phyloP scores from a whole-genome alignment of 495 filamentous ascomycete species.

The Xeromyces bisporus region DNA sequence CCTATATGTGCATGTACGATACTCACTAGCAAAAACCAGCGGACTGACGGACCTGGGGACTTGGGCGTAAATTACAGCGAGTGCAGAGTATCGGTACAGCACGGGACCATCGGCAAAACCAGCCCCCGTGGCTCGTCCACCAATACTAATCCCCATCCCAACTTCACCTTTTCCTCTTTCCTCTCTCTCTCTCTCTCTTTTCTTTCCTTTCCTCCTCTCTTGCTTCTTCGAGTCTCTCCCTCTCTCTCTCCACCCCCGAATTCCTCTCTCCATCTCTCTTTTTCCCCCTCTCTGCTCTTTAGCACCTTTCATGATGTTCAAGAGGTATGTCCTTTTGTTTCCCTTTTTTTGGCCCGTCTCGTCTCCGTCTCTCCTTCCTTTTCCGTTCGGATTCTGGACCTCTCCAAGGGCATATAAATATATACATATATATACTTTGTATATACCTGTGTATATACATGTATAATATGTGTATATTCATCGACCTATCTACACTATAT shows the following conservation, averaged over 20 bases:
- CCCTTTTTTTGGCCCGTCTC: too few species aligned
- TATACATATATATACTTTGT: too few species aligned
- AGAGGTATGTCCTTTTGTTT: conserved; percentile 46
- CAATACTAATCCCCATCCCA: conserved; percentile 18
- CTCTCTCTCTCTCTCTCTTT: conserved; percentile 23
- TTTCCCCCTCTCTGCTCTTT: conserved; percentile 31
- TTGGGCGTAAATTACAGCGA: neutral
- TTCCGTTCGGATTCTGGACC: conserved; percentile 12
- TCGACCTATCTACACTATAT: too few species aligned
- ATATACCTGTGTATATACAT: too few species aligned
- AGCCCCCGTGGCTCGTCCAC: conserved; percentile 30
- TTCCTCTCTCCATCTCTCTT: conserved; percentile 17
- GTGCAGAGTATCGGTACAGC: conserved; percentile 23
- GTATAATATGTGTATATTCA: too few species aligned
- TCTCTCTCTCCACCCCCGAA: conserved; percentile 12
- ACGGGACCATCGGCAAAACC: conserved; percentile 36
- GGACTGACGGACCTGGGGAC: neutral
- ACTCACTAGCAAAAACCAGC: too few species aligned
- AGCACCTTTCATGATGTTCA: conserved; percentile 62
- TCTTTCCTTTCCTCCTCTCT: too few species aligned
- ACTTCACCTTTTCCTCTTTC: conserved; percentile 26
- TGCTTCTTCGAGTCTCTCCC: too few species aligned
- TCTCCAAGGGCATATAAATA: too few species aligned
- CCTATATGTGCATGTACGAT: too few species aligned
- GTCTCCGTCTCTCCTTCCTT: conserved; percentile 29